Evolutionary conservation across 2,329 filamentous ascomycete species (phyloP).

Genomic region (Fusarium napiforme): DNA sequence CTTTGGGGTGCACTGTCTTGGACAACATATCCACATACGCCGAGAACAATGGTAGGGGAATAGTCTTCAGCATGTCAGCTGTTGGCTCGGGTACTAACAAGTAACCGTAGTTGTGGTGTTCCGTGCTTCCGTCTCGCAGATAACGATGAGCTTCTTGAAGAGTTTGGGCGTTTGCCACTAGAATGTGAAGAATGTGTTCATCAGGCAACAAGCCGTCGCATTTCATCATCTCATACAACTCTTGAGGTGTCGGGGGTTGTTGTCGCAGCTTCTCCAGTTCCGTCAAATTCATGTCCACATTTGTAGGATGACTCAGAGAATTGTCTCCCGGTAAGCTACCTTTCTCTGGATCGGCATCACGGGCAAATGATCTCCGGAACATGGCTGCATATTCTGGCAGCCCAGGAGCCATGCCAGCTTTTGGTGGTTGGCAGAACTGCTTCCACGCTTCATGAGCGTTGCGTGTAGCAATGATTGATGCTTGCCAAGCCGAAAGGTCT

Average conservation of each 20-base stretch:
- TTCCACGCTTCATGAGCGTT: slow-evolving; percentile 72
- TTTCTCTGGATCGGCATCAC: slow-evolving; percentile 42
- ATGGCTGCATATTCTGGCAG: slow-evolving; percentile 66
- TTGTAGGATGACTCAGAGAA: slow-evolving; percentile 58
- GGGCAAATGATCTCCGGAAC: slow-evolving; percentile 65
- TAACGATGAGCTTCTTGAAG: slow-evolving; percentile 61
- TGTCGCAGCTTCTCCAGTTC: slow-evolving; percentile 73
- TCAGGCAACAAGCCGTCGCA: slow-evolving; percentile 59
- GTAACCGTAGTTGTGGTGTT: slow-evolving; percentile 15
- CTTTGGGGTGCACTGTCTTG: slow-evolving; percentile 34
- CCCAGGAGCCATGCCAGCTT: slow-evolving; percentile 50
- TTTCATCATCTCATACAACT: slow-evolving; percentile 70
- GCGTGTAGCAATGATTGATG: slow-evolving; percentile 67
- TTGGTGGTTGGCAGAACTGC: slow-evolving; percentile 55
- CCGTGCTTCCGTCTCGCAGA: slow-evolving; percentile 56
- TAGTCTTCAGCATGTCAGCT: slow-evolving; percentile 34
- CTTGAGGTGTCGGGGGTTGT: slow-evolving; percentile 66
- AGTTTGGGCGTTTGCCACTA: slow-evolving; percentile 64
- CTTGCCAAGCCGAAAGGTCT: slow-evolving; percentile 60
- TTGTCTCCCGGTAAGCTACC: slow-evolving; percentile 68
- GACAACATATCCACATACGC: slow-evolving; percentile 59
- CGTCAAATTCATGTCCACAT: slow-evolving; percentile 62
- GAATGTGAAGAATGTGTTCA: slow-evolving; percentile 62
- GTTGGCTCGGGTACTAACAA: slow-evolving; percentile 42
- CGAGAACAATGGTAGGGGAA: slow-evolving; percentile 54